Evolutionary conservation across 1,284 basidiomycete genomes (phyloP), one percentile per base, ranked within the genome.

Genomic region (Volvariella volvacea): DNA sequence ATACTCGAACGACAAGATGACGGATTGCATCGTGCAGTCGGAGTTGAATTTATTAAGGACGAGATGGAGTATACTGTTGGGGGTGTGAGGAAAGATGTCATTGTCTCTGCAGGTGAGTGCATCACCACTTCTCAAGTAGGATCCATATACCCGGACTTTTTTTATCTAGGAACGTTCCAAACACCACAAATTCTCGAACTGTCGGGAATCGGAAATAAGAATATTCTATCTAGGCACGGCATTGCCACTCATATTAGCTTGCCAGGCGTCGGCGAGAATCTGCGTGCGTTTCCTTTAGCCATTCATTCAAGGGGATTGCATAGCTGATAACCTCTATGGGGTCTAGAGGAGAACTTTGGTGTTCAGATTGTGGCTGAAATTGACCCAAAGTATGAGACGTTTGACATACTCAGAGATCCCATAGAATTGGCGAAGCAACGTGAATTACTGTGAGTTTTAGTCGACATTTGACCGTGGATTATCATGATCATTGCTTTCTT

Each of bases 41-140:
- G 50, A 1, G 55, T 59, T 0, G 54, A 58, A 25, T 54, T 52
- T 28, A 16, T 50, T 10, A 48, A 50, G 12, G 51, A 45, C 10
- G 59, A 55, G 12, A 16, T 10, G 3, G 30, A 38, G 3, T 43
- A 22, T 4, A 57, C 56, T 17, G 51, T 56, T 2, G 59, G 55
- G n/a, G n/a, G n/a, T 10, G 44, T 57, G 0, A 58, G 50, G 25
- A 62, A 56, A 38, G 71, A 73, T 28, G 59, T 71, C 7, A 63
- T 73, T 14, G 32, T 73, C 4, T 58, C 61, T 39, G 60, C 62
- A 4, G 69, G 70, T 50, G 45, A 49, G 40, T n/a, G n/a, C n/a
- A n/a, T n/a, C n/a, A n/a, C n/a, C n/a, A n/a, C n/a, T n/a, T n/a
- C n/a, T n/a, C n/a, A n/a, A 4, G 2, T 30, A 25, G 9, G 15